A percentile compares a stretch with the other conserved stretches of the same genome.
phyloP scores from a whole-genome alignment of 108 stramenopile genomes.

The Cyclotella kingstonii region DNA sequence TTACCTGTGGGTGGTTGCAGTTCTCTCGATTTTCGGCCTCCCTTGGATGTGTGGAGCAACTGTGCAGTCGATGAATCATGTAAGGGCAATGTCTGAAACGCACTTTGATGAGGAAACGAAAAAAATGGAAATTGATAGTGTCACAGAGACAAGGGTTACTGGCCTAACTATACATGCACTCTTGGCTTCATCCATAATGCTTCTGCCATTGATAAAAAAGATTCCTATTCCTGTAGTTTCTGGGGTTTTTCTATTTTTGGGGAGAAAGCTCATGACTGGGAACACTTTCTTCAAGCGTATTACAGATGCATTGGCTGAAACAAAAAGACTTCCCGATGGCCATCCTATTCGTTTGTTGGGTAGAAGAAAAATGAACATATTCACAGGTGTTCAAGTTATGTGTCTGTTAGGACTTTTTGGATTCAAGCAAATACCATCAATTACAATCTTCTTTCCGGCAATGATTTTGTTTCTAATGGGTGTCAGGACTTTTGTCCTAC shows the following conservation, averaged over 20 bases:
- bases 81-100: conserved; percentile 83
- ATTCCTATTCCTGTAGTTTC: conserved; percentile 94
- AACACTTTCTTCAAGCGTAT: conserved; percentile 77
- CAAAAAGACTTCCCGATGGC: conserved; percentile 48
- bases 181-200: conserved; percentile 70
- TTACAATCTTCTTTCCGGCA: conserved; percentile 94
- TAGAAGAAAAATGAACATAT: conserved; percentile 68
- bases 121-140: conserved; percentile 67
- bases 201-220: conserved; percentile 75
- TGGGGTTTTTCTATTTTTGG: conserved; percentile 93
- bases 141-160: conserved; percentile 90
- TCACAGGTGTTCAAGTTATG: conserved; percentile 61
- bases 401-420: conserved; percentile 84
- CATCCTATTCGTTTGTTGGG: conserved; percentile 77
- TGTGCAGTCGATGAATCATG: conserved; percentile 93
- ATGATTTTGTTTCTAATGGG: conserved; percentile 90
- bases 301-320: conserved; percentile 68
- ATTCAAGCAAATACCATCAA: conserved; percentile 86
- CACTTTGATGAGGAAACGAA: conserved; percentile 72
- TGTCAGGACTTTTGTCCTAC: conserved; percentile 74
- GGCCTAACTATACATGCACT: conserved; percentile 91
- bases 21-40: conserved; percentile 81
- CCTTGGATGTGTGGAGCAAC: conserved; percentile 99
- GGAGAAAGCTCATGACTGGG: conserved; percentile 83
- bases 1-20: conserved; percentile 7